Conservation (phyloP, 345 rosid species). For the Bruguiera parviflora region DNA sequence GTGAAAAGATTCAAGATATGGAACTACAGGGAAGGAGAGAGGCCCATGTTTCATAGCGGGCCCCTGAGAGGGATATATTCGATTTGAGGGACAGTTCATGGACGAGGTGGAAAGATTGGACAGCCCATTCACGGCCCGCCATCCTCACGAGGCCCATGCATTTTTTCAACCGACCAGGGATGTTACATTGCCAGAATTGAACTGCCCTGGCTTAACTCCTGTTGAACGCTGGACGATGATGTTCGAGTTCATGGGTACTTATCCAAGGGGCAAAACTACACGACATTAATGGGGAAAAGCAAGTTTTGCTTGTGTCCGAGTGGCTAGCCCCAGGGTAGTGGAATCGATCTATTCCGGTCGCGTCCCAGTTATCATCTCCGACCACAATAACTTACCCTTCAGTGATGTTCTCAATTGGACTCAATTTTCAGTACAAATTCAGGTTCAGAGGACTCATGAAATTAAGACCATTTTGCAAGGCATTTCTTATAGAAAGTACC, state of each 20-base stretch:
- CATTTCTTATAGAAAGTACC: slow-evolving; percentile 35
- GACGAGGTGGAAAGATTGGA: slow-evolving; percentile 38
- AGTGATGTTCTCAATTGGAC: slow-evolving; percentile 54
- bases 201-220: slow-evolving; percentile 27
- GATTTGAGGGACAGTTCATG: slow-evolving; percentile 54
- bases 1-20: slow-evolving; percentile 51
- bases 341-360: slow-evolving; percentile 45
- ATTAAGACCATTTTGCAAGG: slow-evolving; percentile 45
- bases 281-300: slow-evolving; percentile 39
- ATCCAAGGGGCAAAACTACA: slow-evolving; percentile 30
- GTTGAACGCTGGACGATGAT: slow-evolving; percentile 33
- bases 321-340: slow-evolving; percentile 52
- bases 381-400: slow-evolving; percentile 44
- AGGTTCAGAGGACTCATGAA: slow-evolving; percentile 32
- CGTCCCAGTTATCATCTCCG: slow-evolving; percentile 45
- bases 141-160: slow-evolving; percentile 42
- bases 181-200: slow-evolving; percentile 47
- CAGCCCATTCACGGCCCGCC: slow-evolving; percentile 35
- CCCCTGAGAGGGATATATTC: slow-evolving; percentile 41
- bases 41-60: slow-evolving; percentile 41
- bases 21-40: slow-evolving; percentile 48
- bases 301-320: slow-evolving; percentile 67
- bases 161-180: slow-evolving; percentile 42
- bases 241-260: slow-evolving; percentile 43
- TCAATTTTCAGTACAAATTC: slow-evolving; percentile 39